phyloP scores from a whole-genome alignment of 2,329 filamentous ascomycete species.

The Colletotrichum musicola region DNA sequence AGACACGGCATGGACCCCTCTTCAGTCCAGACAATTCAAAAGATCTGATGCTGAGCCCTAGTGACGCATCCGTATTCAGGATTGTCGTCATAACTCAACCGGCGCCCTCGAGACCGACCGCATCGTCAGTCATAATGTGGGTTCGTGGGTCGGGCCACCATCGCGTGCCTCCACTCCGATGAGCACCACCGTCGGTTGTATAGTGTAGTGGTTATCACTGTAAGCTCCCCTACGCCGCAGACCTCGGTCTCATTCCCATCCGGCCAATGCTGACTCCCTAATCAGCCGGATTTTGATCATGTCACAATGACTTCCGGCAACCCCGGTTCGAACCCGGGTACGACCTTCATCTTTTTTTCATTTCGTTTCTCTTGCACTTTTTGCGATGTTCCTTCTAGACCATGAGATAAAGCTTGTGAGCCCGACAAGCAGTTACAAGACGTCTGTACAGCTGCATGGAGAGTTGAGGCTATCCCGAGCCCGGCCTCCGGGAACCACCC shows the following conservation, averaged over 20 bases:
- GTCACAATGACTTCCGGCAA: constrained; percentile 24
- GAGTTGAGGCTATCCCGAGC: background rate
- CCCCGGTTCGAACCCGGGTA: constrained; percentile 39
- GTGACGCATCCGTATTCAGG: too few relatives aligned
- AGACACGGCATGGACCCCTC: too few relatives aligned
- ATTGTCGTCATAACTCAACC: background rate
- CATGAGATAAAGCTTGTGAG: too few relatives aligned
- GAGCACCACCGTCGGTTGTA: constrained; percentile 20
- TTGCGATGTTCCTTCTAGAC: too few relatives aligned
- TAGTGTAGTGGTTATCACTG: constrained; percentile 40
- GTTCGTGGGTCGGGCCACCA: background rate
- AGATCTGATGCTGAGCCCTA: too few relatives aligned
- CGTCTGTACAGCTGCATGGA: too few relatives aligned
- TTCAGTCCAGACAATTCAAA: too few relatives aligned
- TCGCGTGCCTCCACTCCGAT: constrained; percentile 26
- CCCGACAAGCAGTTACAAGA: too few relatives aligned
- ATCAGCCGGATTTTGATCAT: constrained; percentile 34
- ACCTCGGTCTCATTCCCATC: too few relatives aligned
- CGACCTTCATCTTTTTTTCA: constrained; percentile 12
- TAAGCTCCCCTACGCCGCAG: background rate
- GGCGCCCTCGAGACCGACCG: background rate
- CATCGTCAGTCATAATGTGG: constrained; percentile 26
- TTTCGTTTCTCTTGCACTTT: background rate
- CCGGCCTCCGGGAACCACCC: background rate
- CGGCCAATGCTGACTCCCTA: background rate